A percentile compares a stretch with the other conserved stretches of the same genome.
These are phyloP conservation scores for Emmonsiellopsis sp. DNA, from an alignment of 2,329 filamentous ascomycete genomes.

Conservation along the genomic window DNA sequence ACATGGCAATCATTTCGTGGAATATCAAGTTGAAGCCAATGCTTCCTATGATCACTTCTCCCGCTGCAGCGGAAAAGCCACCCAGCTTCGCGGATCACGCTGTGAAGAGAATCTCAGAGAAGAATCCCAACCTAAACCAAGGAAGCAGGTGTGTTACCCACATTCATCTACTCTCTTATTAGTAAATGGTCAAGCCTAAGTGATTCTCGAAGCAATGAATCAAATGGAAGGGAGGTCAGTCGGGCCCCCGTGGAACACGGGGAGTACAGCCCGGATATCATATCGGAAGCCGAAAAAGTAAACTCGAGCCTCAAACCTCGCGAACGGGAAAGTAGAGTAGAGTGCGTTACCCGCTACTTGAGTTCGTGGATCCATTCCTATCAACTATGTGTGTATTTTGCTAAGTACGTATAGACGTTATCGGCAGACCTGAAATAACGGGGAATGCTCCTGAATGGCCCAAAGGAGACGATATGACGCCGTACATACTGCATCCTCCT, in stretches of 20 bases:
- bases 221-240: not conserved
- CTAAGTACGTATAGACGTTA: constrained; percentile 35
- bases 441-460: constrained; percentile 47
- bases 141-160: not conserved
- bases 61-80: constrained; percentile 30
- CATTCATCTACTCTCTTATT: not conserved
- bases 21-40: constrained; percentile 51
- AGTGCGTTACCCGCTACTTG: constrained; percentile 55
- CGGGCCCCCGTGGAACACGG: not conserved
- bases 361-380: constrained; percentile 28
- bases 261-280: constrained; percentile 51
- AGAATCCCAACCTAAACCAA: constrained; percentile 25
- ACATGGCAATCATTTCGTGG: constrained; percentile 66
- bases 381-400: not conserved
- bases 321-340: constrained; percentile 42
- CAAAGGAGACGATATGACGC: constrained; percentile 51
- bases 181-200: not conserved
- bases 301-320: constrained; percentile 47
- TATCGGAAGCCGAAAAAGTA: constrained; percentile 52
- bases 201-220: not conserved
- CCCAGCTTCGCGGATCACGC: constrained; percentile 13
- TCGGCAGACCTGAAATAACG: constrained; percentile 41
- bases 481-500: constrained; percentile 49
- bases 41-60: constrained; percentile 45
- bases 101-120: constrained; percentile 3